Percentiles rank a stretch among this genome's conserved stretches.
Conservation (phyloP, 2,329 filamentous ascomycete genomes). For the Paramyrothecium sp. region DNA sequence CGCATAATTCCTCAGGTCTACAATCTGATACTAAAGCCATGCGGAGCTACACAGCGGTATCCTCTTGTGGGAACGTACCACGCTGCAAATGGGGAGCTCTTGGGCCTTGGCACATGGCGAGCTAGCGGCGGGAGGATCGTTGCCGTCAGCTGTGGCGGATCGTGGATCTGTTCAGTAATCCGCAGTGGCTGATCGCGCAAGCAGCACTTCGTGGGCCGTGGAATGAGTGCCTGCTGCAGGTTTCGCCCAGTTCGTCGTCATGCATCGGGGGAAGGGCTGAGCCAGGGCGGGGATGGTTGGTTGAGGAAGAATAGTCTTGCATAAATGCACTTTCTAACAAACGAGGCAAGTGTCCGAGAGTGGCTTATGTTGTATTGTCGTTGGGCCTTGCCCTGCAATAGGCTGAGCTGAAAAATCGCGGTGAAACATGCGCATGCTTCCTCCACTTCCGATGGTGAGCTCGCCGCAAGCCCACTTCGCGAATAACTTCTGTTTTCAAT, state of each 20-base stretch:
- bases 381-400: too few species aligned
- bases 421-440: too few species aligned
- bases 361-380: too few species aligned
- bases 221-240: background rate
- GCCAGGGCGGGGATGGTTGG: background rate
- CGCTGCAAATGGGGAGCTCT: conserved; percentile 22
- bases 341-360: background rate
- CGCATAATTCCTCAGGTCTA: conserved; percentile 27
- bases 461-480: too few species aligned
- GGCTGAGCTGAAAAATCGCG: too few species aligned
- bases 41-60: conserved; percentile 18
- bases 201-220: too few species aligned
- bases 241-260: background rate
- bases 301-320: background rate
- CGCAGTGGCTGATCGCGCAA: conserved; percentile 3
- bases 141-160: conserved; percentile 28
- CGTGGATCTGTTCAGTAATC: conserved; percentile 31
- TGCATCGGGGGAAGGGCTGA: background rate
- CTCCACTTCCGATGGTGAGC: too few species aligned
- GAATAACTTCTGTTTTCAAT: too few species aligned
- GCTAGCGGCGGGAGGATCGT: conserved; percentile 26
- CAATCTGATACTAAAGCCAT: conserved; percentile 25
- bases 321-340: background rate
- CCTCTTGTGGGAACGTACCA: conserved; percentile 33
- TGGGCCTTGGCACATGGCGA: conserved; percentile 28